phyloP scores from a whole-genome alignment of 768 basidiomycete genomes.

The Pilatotrama ljubarskyi region DNA sequence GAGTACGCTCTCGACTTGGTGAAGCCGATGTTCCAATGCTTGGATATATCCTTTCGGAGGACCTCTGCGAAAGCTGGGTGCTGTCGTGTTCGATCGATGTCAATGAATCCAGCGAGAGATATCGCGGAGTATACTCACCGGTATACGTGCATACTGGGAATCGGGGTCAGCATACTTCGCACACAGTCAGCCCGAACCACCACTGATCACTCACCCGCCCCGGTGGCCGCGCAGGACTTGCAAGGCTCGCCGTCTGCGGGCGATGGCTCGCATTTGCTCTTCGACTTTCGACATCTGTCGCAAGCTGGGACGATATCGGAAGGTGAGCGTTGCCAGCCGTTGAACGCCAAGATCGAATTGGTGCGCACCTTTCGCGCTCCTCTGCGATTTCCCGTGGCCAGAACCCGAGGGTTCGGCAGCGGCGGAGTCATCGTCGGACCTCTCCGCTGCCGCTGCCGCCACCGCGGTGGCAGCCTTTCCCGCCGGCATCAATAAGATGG shows the following conservation, averaged over 20 bases:
- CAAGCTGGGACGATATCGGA: slow-evolving; percentile 55
- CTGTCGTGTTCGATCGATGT: slow-evolving; percentile 35
- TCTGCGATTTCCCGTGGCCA: slow-evolving; percentile 3
- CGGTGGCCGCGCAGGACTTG: slow-evolving; percentile 52
- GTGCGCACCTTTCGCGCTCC: slow-evolving; percentile 15
- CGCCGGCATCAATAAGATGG: background rate
- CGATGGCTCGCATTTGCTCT: slow-evolving; percentile 79
- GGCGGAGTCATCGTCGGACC: slow-evolving; percentile 6
- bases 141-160: slow-evolving; percentile 15
- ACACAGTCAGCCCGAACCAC: too few species aligned
- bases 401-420: background rate
- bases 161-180: slow-evolving; percentile 16
- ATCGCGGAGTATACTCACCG: slow-evolving; percentile 1
- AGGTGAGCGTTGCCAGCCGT: background rate
- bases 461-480: background rate
- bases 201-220: slow-evolving; percentile 20
- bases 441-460: background rate
- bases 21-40: slow-evolving; percentile 88
- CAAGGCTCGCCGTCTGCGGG: slow-evolving; percentile 66
- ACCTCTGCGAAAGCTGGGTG: slow-evolving; percentile 78
- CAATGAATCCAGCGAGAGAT: background rate
- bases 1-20: slow-evolving; percentile 86
- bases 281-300: slow-evolving; percentile 85
- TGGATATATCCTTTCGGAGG: slow-evolving; percentile 93
- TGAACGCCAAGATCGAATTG: too few species aligned